Percentiles rank a stretch among this genome's conserved stretches.
These are phyloP conservation scores for Nakataea oryzae DNA, from an alignment of 2,329 filamentous ascomycete species.

Conservation along the genomic window DNA sequence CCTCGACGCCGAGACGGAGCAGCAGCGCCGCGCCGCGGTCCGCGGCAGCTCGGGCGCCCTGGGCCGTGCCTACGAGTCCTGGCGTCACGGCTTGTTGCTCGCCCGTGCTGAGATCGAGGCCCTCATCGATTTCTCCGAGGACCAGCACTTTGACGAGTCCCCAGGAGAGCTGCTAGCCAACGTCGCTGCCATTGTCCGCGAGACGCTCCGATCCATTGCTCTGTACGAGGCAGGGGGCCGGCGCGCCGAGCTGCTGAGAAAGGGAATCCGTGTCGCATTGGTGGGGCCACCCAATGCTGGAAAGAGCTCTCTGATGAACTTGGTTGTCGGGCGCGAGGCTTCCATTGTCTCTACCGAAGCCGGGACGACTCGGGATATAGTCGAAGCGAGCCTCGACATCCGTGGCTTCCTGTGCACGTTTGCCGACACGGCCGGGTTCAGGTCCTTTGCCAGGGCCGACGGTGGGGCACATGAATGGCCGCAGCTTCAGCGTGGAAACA, in stretches of 20 bases:
- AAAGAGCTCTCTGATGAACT: slow-evolving; percentile 89
- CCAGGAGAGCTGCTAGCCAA: slow-evolving; percentile 60
- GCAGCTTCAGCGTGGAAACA: background rate
- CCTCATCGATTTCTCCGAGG: slow-evolving; percentile 92
- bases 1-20: slow-evolving; percentile 69
- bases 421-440: slow-evolving; percentile 86
- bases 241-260: slow-evolving; percentile 71
- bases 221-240: slow-evolving; percentile 68
- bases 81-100: slow-evolving; percentile 66
- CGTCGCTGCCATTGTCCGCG: slow-evolving; percentile 53
- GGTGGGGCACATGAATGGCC: background rate
- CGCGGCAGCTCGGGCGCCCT: slow-evolving; percentile 63
- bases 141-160: slow-evolving; percentile 92
- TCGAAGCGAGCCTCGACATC: slow-evolving; percentile 85
- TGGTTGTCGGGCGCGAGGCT: slow-evolving; percentile 81
- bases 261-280: slow-evolving; percentile 76
- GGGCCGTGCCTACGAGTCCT: slow-evolving; percentile 67
- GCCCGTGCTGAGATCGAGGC: slow-evolving; percentile 90
- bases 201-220: slow-evolving; percentile 51
- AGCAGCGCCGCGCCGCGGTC: slow-evolving; percentile 80
- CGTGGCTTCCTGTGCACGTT: slow-evolving; percentile 87
- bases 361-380: slow-evolving; percentile 86
- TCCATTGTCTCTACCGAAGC: slow-evolving; percentile 91
- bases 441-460: slow-evolving; percentile 27
- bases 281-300: slow-evolving; percentile 89